Base-by-base conservation (phyloP, 169 alveolate genomes). In the Amoebophrya sp. region DNA sequence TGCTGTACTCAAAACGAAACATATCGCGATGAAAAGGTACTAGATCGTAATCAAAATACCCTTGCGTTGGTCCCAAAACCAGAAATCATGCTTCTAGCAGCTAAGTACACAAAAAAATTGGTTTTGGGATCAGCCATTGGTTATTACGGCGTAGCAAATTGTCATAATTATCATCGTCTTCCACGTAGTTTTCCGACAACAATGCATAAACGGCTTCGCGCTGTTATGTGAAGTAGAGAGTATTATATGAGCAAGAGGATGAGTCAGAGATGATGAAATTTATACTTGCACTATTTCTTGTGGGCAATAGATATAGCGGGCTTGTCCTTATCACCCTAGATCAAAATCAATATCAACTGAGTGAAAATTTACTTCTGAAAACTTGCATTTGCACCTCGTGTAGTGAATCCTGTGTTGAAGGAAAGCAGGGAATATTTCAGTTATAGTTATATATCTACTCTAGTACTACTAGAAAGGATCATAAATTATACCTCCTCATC, bases 1-100 rank as follows among this genome's bases (percentile, higher is more conserved):
- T 95, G 34, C 99, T 96, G 94, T 99, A 99, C 93, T 98, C 99
- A 92, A 99, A 98, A 93, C 99, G 97, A 94, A 99, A 98, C 90
- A 92, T 83, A 76, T 92, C 89, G 40, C 90, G 26, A 26, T 14
- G 29, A 18, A 34, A 1, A 34, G 89, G 39, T 53, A 0, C 91
- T 40, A 89, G 23, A 47, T 23, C 26, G 40, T n/a, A 41, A 40
- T 0, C 10, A 1, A 41, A 12, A 34, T 0, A 41, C 34, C 38
- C 23, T 3, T 26, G 76, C 6, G 36, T 40, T 29, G 6, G 41
- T 0, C 34, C 55, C 41, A 34, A 34, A 38, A 90, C 92, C 0
- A 12, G 23, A 29, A 54, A 41, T 41, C 2, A 54, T 0, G 12
- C 12, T 34, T n/a, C 0, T 36, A 36, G 36, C 23, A 29, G 90